Conservation (phyloP, 495 filamentous ascomycete species). For the Clohesyomyces aquaticus region DNA sequence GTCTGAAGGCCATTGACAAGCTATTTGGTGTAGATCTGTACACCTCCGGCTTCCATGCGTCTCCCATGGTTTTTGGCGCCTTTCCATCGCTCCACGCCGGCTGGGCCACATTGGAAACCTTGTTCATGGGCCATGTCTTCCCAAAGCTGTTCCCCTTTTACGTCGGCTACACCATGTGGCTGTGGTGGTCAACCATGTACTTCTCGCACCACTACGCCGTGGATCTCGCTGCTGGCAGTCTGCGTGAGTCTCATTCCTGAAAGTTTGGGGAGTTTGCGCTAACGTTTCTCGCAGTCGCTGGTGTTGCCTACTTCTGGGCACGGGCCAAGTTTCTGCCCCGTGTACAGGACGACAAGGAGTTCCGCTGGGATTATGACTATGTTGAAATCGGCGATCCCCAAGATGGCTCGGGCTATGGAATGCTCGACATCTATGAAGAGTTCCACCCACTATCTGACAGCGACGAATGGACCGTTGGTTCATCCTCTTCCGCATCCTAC, state of each 20-base stretch:
- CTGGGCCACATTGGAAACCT: slow-evolving; percentile 79
- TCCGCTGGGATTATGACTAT: slow-evolving; percentile 95
- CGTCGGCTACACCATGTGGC: slow-evolving; percentile 81
- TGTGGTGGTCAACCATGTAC: slow-evolving; percentile 99
- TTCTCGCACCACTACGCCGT: slow-evolving; percentile 95
- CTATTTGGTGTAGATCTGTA: slow-evolving; percentile 89
- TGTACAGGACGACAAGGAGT: slow-evolving; percentile 77
- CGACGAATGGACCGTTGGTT: slow-evolving; percentile 75
- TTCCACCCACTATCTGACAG: slow-evolving; percentile 58
- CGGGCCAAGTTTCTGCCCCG: slow-evolving; percentile 80
- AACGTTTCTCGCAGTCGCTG: slow-evolving; percentile 58
- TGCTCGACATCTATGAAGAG: slow-evolving; percentile 59
- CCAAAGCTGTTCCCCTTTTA: slow-evolving; percentile 75
- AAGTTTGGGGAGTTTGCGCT: slow-evolving; percentile 5
- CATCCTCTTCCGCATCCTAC: slow-evolving; percentile 70
- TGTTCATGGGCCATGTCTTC: slow-evolving; percentile 93
- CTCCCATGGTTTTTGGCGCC: slow-evolving; percentile 89
- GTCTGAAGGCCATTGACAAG: slow-evolving; percentile 84
- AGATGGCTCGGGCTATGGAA: slow-evolving; percentile 59
- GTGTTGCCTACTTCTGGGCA: slow-evolving; percentile 77
- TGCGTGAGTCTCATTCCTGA: slow-evolving; percentile 53
- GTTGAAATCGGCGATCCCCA: slow-evolving; percentile 73
- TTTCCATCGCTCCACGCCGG: slow-evolving; percentile 91
- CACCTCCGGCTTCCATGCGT: slow-evolving; percentile 84
- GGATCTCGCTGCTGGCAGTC: slow-evolving; percentile 82